These are phyloP conservation scores for Stenogyne calaminthoides DNA, from an alignment of 305 asterid species.

Conservation along the genomic window DNA sequence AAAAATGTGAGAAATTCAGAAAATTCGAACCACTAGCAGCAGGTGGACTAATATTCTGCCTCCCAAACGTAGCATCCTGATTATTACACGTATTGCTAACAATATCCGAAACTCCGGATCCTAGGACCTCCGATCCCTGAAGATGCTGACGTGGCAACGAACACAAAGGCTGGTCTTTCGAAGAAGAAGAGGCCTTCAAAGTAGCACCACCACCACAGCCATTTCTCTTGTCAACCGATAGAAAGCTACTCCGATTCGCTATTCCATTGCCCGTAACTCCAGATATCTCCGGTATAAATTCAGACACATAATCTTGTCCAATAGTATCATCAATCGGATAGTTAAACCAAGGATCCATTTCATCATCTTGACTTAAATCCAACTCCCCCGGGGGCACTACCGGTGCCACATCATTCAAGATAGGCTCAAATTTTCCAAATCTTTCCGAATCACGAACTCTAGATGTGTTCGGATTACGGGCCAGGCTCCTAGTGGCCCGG, in stretches of 20 bases:
- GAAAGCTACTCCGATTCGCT: conserved; percentile 46
- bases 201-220: conserved; percentile 21
- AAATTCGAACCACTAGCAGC: conserved; percentile 38
- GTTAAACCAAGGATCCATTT: conserved; percentile 76
- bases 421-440: conserved; percentile 52
- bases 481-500: conserved; percentile 43
- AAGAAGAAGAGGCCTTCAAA: too few species aligned
- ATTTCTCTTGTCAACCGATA: conserved; percentile 43
- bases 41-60: conserved; percentile 35
- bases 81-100: conserved; percentile 35
- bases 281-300: conserved; percentile 64
- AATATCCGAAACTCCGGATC: conserved; percentile 54
- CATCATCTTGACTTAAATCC: conserved; percentile 64
- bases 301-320: conserved; percentile 55
- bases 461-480: conserved; percentile 27
- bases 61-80: conserved; percentile 34
- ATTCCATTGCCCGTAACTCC: conserved; percentile 55
- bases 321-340: conserved; percentile 50
- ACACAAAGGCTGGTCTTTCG: too few species aligned
- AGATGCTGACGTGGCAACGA: conserved; percentile 14
- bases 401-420: conserved; percentile 48
- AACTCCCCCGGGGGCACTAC: conserved; percentile 54
- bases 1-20: conserved; percentile 74
- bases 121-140: conserved; percentile 43
- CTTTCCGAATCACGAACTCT: conserved; percentile 22